These are phyloP conservation scores for Cichorium intybus DNA, from an alignment of 140 eudicot genomes.

Conservation along the genomic window DNA sequence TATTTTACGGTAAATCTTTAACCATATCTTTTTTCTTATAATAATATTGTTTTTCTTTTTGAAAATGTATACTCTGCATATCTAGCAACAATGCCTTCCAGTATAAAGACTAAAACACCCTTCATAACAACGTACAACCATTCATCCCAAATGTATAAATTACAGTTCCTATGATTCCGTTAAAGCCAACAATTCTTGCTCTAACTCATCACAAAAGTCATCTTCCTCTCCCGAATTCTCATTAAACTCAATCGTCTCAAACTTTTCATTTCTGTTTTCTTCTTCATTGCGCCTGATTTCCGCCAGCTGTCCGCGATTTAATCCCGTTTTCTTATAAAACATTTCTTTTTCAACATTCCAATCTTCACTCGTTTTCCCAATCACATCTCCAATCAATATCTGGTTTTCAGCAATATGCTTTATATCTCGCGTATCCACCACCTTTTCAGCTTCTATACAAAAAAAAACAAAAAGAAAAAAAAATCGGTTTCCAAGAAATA, in stretches of 20 bases:
- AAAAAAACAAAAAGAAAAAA: neutral
- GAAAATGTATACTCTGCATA: too few relatives aligned
- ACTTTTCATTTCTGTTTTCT: conserved; percentile 5
- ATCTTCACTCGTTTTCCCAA: conserved; percentile 51
- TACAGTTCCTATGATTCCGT: conserved; percentile 5
- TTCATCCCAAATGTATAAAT: neutral
- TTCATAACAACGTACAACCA: neutral
- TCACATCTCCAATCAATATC: conserved; percentile 57
- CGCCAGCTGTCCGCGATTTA: conserved; percentile 4
- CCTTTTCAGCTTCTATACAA: conserved; percentile 55
- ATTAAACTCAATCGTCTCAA: conserved; percentile 15
- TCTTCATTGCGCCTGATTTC: conserved; percentile 9
- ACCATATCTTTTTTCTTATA: too few relatives aligned
- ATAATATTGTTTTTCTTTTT: too few relatives aligned
- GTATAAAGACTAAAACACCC: conserved; percentile 7
- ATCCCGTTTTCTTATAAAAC: conserved; percentile 56
- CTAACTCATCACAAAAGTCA: conserved; percentile 44
- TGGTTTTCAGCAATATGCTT: conserved; percentile 66
- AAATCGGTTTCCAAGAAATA: neutral
- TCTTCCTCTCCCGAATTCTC: conserved; percentile 18
- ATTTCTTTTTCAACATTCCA: conserved; percentile 55
- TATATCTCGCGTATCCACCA: conserved; percentile 51
- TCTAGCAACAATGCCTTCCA: neutral
- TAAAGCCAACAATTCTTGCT: conserved; percentile 31
- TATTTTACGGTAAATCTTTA: too few relatives aligned